phyloP scores from a whole-genome alignment of 805 yeast genomes.

The Saturnispora zaruensis region DNA sequence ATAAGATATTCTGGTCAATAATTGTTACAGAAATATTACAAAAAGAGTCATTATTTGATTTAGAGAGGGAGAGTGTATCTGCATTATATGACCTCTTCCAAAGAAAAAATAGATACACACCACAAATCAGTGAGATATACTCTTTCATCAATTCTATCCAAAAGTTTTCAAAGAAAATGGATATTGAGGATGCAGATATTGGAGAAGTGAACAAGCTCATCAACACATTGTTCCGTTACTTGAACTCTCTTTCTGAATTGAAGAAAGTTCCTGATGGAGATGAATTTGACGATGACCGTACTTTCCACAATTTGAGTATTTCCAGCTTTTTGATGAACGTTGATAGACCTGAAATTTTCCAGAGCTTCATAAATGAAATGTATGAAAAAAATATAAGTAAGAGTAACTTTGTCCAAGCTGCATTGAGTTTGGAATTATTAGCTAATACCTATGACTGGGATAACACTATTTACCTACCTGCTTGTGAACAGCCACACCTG shows the following conservation, averaged over 20 bases:
- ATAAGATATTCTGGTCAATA: conserved; percentile 60
- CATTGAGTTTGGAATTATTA: conserved; percentile 65
- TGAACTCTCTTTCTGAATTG: conserved; percentile 57
- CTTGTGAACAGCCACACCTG: conserved; percentile 55
- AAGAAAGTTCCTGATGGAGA: conserved; percentile 69
- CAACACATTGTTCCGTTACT: conserved; percentile 49
- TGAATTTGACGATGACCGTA: conserved; percentile 81
- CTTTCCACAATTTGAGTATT: conserved; percentile 68
- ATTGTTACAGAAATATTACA: conserved; percentile 57
- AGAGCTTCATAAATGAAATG: conserved; percentile 69
- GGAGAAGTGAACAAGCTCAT: conserved; percentile 41
- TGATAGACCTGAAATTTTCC: conserved; percentile 69
- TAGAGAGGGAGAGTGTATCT: conserved; percentile 54
- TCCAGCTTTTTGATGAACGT: conserved; percentile 71
- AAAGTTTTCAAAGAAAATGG: conserved; percentile 42
- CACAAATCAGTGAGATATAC: conserved; percentile 45
- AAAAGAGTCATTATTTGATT: conserved; percentile 47
- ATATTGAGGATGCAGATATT: conserved; percentile 58
- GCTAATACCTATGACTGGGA: conserved; percentile 75
- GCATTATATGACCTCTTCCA: conserved; percentile 60
- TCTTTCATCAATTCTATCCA: conserved; percentile 41
- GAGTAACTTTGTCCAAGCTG: conserved; percentile 71
- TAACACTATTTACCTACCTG: conserved; percentile 44
- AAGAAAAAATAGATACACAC: conserved; percentile 43
- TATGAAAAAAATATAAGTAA: conserved; percentile 54